Conservation (phyloP, 1,284 basidiomycete species). For the Ustilago tritici region DNA sequence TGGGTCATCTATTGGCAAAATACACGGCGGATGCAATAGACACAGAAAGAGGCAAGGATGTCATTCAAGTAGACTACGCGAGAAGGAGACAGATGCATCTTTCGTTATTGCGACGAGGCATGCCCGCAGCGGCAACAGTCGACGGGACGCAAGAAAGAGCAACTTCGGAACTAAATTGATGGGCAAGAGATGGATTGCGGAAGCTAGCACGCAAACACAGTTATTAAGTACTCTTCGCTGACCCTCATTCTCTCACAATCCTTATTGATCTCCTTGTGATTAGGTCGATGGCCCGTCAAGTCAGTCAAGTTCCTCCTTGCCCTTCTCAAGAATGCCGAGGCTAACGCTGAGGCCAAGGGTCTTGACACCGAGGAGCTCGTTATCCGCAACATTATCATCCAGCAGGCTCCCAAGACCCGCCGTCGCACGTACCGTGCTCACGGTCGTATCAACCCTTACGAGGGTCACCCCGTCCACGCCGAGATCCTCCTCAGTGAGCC, state of each 20-base stretch:
- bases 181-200: background rate
- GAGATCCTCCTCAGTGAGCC: constrained; percentile 74
- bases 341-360: constrained; percentile 98
- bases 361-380: constrained; percentile 89
- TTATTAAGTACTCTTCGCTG: constrained; percentile 5
- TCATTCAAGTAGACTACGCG: too few relatives aligned
- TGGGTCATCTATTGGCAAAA: too few relatives aligned
- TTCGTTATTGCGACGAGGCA: too few relatives aligned
- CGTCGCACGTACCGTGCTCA: constrained; percentile 99
- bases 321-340: constrained; percentile 98
- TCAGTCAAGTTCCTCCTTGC: constrained; percentile 94
- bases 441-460: constrained; percentile 79
- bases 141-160: background rate
- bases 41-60: too few relatives aligned
- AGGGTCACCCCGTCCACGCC: constrained; percentile 92
- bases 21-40: too few relatives aligned
- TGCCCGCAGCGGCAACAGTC: too few relatives aligned
- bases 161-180: background rate
- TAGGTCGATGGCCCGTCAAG: constrained; percentile 98
- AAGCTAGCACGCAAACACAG: too few relatives aligned
- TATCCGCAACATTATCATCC: constrained; percentile 97
- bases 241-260: constrained; percentile 5
- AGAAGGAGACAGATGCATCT: too few relatives aligned
- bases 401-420: constrained; percentile 99
- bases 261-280: background rate